Percentiles rank a stretch among this genome's conserved stretches.
Evolutionary conservation across 2,329 filamentous ascomycete species (phyloP).

Genomic region (Xylaria sp.): DNA sequence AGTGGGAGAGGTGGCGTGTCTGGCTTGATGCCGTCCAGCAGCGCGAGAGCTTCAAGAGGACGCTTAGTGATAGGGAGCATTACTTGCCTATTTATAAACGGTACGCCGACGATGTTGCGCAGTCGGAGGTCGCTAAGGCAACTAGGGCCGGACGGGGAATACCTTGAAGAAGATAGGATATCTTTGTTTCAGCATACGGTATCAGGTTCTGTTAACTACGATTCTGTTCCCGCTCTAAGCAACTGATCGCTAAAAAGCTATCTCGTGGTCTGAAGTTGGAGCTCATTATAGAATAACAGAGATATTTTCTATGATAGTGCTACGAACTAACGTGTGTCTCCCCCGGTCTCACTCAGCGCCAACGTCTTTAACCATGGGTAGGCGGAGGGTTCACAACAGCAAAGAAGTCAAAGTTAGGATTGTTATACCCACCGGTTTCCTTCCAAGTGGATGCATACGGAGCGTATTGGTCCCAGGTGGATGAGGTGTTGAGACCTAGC

Average conservation of each 20-base stretch:
- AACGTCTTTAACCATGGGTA: slow-evolving; percentile 41
- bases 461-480: slow-evolving; percentile 49
- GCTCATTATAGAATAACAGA: background rate
- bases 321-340: background rate
- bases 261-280: background rate
- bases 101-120: slow-evolving; percentile 58
- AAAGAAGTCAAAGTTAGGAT: slow-evolving; percentile 46
- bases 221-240: background rate
- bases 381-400: slow-evolving; percentile 44
- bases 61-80: slow-evolving; percentile 64
- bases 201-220: background rate
- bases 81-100: slow-evolving; percentile 66
- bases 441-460: slow-evolving; percentile 47
- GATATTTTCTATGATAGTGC: background rate
- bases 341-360: background rate
- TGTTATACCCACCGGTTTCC: slow-evolving; percentile 48
- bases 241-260: background rate
- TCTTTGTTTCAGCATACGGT: too few species aligned
- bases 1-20: slow-evolving; percentile 64
- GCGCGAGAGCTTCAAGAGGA: slow-evolving; percentile 63
- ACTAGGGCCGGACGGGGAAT: slow-evolving; percentile 62
- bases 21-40: slow-evolving; percentile 62
- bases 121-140: slow-evolving; percentile 58
- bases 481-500: slow-evolving; percentile 46
- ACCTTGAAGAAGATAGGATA: slow-evolving; percentile 53